These are phyloP conservation scores for Micromonas commoda DNA, from an alignment of 139 green algal species.

Conservation along the genomic window DNA sequence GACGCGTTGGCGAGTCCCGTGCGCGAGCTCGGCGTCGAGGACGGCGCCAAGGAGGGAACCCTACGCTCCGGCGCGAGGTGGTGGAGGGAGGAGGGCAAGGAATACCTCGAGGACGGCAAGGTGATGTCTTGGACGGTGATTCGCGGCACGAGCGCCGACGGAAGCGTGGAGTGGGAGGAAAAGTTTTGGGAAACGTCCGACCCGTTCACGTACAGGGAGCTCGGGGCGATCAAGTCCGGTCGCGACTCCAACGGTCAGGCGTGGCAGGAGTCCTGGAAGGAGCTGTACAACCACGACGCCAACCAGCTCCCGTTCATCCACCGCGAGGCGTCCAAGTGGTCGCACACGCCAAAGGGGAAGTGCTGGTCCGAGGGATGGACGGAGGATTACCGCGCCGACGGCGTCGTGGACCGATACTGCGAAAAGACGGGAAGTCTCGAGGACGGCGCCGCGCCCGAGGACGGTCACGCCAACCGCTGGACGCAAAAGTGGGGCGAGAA, in stretches of 20 bases:
- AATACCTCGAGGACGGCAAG: neutral
- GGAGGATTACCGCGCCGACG: constrained; percentile 17
- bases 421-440: constrained; percentile 9
- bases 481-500: constrained; percentile 26
- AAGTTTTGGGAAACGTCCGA: constrained; percentile 23
- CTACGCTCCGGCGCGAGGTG: neutral
- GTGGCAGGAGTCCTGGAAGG: constrained; percentile 25
- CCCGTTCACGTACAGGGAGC: constrained; percentile 20
- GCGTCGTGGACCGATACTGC: neutral
- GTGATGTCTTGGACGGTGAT: constrained; percentile 9
- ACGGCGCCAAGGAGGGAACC: neutral
- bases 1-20: neutral
- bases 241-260: constrained; percentile 5
- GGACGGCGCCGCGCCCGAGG: neutral
- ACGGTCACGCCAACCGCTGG: constrained; percentile 27
- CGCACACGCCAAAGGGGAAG: neutral
- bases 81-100: constrained; percentile 10
- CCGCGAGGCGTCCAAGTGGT: constrained; percentile 19
- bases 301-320: neutral
- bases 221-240: constrained; percentile 26
- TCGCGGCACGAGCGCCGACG: constrained; percentile 16
- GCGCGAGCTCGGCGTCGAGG: constrained; percentile 6
- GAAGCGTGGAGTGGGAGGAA: constrained; percentile 29
- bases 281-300: neutral
- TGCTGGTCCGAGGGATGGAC: constrained; percentile 26